These are phyloP conservation scores for Brettanomyces naardenensis DNA, from an alignment of 805 yeast genomes.

Conservation along the genomic window DNA sequence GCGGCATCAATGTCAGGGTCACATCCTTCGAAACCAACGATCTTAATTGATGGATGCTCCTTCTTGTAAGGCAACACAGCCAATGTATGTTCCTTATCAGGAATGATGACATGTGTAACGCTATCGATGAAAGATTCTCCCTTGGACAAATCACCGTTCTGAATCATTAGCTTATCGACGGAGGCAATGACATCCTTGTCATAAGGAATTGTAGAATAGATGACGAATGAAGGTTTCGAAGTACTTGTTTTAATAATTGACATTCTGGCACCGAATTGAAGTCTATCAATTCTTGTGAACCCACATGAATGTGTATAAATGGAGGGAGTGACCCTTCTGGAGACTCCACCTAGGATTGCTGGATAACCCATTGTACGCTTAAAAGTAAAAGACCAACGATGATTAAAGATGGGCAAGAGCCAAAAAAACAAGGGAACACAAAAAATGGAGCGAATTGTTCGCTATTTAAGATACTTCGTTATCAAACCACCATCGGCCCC, in stretches of 20 bases:
- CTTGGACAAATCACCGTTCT: slow-evolving; percentile 21
- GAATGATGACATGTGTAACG: slow-evolving; percentile 46
- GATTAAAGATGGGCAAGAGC: neutral
- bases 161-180: slow-evolving; percentile 22
- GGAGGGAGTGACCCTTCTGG: slow-evolving; percentile 25
- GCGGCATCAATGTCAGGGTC: slow-evolving; percentile 26
- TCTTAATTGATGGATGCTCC: slow-evolving; percentile 39
- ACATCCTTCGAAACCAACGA: slow-evolving; percentile 45
- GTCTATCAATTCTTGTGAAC: slow-evolving; percentile 21
- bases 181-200: slow-evolving; percentile 36
- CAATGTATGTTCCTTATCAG: slow-evolving; percentile 60
- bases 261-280: slow-evolving; percentile 33
- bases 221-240: slow-evolving; percentile 27
- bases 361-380: slow-evolving; percentile 34
- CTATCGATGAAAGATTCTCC: slow-evolving; percentile 28
- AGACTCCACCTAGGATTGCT: slow-evolving; percentile 29
- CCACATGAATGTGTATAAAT: slow-evolving; percentile 29
- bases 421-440: neutral
- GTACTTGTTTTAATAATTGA: slow-evolving; percentile 25
- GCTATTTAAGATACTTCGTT: too few relatives aligned
- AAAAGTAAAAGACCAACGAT: neutral
- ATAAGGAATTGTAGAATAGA: slow-evolving; percentile 56
- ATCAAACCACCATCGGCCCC: too few relatives aligned
- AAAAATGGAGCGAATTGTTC: neutral
- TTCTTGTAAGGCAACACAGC: slow-evolving; percentile 47